Percentiles rank a stretch among this genome's conserved stretches.
Conservation (phyloP, 2,329 filamentous ascomycete species). For the Aspergillus intermedius region DNA sequence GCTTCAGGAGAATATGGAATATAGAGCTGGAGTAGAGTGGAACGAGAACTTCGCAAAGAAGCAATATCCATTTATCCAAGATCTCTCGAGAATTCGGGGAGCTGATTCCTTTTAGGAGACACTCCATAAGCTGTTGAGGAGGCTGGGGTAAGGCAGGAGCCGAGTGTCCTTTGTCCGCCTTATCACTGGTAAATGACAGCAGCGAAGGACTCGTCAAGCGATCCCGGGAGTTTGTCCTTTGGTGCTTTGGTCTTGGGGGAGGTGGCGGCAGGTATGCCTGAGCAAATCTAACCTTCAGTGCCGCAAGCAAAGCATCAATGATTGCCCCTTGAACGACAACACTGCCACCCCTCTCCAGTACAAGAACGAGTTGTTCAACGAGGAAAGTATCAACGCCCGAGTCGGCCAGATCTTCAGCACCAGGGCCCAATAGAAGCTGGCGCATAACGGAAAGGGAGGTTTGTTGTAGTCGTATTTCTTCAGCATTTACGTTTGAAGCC, state of each 20-base stretch:
- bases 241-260: slow-evolving; percentile 25
- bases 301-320: slow-evolving; percentile 68
- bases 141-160: slow-evolving; percentile 32
- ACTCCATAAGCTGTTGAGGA: slow-evolving; percentile 67
- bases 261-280: slow-evolving; percentile 30
- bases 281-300: slow-evolving; percentile 56
- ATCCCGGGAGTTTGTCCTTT: slow-evolving; percentile 35
- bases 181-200: slow-evolving; percentile 42
- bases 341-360: slow-evolving; percentile 53
- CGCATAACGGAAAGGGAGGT: slow-evolving; percentile 62
- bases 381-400: slow-evolving; percentile 62
- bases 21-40: slow-evolving; percentile 78
- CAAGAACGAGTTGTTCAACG: slow-evolving; percentile 60
- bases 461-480: slow-evolving; percentile 63
- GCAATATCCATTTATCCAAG: slow-evolving; percentile 84
- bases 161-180: slow-evolving; percentile 31
- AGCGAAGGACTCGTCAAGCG: slow-evolving; percentile 36
- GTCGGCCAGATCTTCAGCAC: slow-evolving; percentile 32
- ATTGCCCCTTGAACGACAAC: slow-evolving; percentile 69
- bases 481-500: slow-evolving; percentile 34
- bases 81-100: slow-evolving; percentile 67
- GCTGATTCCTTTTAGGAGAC: slow-evolving; percentile 73
- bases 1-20: slow-evolving; percentile 81
- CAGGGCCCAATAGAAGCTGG: slow-evolving; percentile 35
- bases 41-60: slow-evolving; percentile 68